Conservation (phyloP, 129 eudicot species). For the Flaveria ramosissima region DNA sequence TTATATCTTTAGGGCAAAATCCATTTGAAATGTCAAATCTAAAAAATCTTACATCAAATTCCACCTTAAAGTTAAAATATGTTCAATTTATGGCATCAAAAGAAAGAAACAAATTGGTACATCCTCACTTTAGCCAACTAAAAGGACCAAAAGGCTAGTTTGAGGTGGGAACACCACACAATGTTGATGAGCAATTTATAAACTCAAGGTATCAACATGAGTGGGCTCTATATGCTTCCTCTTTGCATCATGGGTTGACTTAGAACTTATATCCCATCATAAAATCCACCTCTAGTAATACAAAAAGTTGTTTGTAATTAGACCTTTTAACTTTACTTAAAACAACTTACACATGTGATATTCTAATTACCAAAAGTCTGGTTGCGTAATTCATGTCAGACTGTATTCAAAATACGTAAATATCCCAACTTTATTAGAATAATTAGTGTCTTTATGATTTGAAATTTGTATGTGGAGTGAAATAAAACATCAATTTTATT, state of each 20-base stretch:
- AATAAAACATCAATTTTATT: not conserved
- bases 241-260: conserved; percentile 17
- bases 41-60: not conserved
- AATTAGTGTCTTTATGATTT: not conserved
- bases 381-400: not conserved
- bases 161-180: conserved; percentile 10
- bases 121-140: not conserved
- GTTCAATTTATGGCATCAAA: not conserved
- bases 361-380: not conserved
- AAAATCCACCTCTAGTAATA: not conserved
- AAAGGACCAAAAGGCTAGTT: conserved; percentile 1
- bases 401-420: not conserved
- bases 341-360: not conserved
- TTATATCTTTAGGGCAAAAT: too few species aligned
- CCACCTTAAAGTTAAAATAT: not conserved
- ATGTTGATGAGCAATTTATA: conserved; percentile 3
- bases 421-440: not conserved
- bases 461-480: not conserved
- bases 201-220: not conserved
- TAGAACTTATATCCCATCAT: conserved; percentile 1
- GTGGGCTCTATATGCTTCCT: conserved; percentile 19
- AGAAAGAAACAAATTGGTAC: conserved; percentile 5
- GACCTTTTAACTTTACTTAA: not conserved
- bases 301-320: conserved; percentile 4
- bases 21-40: not conserved